Percentiles rank a stretch among this genome's conserved stretches.
Conservation (phyloP, 2,329 filamentous ascomycete genomes). For the Meredithiella fracta region DNA sequence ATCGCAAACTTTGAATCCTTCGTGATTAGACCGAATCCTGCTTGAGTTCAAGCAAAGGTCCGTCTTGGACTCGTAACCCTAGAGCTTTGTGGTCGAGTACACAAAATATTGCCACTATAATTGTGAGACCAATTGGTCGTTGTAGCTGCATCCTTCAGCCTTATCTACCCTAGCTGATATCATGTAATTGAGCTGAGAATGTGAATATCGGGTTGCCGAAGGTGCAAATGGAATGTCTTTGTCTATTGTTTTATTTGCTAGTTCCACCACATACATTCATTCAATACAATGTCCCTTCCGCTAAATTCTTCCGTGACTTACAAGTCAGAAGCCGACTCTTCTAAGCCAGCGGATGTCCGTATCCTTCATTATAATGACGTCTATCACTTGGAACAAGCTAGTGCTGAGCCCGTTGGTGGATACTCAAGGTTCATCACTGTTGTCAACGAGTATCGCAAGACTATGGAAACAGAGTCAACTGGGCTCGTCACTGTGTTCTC, state of each 20-base stretch:
- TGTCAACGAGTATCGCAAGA: slow-evolving; percentile 55
- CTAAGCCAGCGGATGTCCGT: slow-evolving; percentile 48
- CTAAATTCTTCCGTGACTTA: slow-evolving; percentile 10
- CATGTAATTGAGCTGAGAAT: not conserved
- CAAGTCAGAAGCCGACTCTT: slow-evolving; percentile 10
- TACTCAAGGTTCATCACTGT: slow-evolving; percentile 65
- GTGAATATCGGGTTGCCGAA: no score
- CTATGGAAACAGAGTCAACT: slow-evolving; percentile 40
- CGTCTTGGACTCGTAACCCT: no score
- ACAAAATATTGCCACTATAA: no score
- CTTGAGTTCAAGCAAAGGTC: no score
- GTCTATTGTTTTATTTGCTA: no score
- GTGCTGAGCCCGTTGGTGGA: slow-evolving; percentile 70
- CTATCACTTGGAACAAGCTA: slow-evolving; percentile 65
- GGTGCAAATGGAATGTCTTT: no score
- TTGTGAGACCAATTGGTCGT: not conserved
- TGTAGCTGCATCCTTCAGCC: not conserved
- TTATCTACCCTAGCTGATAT: not conserved
- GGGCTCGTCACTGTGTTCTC: slow-evolving; percentile 67
- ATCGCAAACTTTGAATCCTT: no score
- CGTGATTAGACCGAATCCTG: no score
- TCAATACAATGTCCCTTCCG: slow-evolving; percentile 2
- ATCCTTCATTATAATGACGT: slow-evolving; percentile 87
- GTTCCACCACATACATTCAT: no score
- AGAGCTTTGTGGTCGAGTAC: no score